Evolutionary conservation across 371 early-diverging fungal genomes (phyloP).

Genomic region (Rhizopus arrhizus): DNA sequence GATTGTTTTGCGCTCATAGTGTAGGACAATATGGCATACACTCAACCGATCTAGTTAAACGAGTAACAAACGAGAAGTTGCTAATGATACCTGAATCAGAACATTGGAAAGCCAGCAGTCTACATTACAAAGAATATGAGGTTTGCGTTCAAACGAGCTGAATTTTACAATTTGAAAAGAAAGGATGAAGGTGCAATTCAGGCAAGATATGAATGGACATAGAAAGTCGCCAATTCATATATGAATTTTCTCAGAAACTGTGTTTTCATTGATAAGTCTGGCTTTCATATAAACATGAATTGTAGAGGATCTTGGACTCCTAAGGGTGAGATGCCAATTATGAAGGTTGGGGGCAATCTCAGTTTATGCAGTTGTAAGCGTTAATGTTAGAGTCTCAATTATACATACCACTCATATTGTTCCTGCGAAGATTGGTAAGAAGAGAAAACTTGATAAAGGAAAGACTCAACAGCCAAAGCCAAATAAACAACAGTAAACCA

Average conservation of each 20-base stretch:
- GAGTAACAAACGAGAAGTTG: too few relatives aligned
- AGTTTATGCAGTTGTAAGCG: neutral
- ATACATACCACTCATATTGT: neutral
- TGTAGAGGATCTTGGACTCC: slow-evolving; percentile 1
- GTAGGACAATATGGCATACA: too few relatives aligned
- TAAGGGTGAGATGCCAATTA: neutral
- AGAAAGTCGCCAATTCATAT: neutral
- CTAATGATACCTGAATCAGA: neutral
- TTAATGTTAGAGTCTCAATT: neutral
- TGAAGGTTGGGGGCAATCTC: slow-evolving; percentile 3
- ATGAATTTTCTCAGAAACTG: neutral
- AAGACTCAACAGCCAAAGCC: neutral
- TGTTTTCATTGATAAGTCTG: too few relatives aligned
- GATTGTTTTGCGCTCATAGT: too few relatives aligned
- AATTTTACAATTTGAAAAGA: neutral
- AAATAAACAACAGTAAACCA: neutral
- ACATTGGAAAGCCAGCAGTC: neutral
- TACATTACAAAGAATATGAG: neutral
- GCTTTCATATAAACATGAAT: neutral
- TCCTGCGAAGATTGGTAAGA: neutral
- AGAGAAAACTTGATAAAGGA: neutral
- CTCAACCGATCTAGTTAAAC: too few relatives aligned
- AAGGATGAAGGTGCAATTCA: neutral
- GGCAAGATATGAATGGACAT: neutral
- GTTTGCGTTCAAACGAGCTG: neutral